phyloP scores from a whole-genome alignment of 2,329 filamentous ascomycete species.

The Trichoderma harzianum region DNA sequence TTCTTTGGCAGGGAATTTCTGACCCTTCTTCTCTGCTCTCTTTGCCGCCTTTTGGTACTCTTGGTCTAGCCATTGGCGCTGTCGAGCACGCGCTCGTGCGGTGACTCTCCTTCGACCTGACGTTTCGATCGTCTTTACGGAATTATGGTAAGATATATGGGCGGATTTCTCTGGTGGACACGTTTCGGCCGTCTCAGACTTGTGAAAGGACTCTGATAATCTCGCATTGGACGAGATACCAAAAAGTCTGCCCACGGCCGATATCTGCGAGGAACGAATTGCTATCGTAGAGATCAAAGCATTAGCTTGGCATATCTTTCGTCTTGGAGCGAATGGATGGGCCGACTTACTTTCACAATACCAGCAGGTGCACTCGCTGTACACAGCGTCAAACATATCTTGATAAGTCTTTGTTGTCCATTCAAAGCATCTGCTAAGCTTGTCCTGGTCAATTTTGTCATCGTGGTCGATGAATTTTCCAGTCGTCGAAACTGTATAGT shows the following conservation, averaged over 20 bases:
- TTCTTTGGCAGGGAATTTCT: conserved; percentile 45
- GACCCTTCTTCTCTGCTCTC: conserved; percentile 49
- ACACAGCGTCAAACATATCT: conserved; percentile 60
- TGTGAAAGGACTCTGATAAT: conserved; percentile 38
- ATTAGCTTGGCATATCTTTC: conserved; percentile 26
- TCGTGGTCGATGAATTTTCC: conserved; percentile 72
- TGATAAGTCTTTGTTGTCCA: conserved; percentile 72
- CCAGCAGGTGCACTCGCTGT: conserved; percentile 78
- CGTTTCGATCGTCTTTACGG: conserved; percentile 41
- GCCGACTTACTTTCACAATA: conserved; percentile 64
- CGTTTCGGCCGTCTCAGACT: conserved; percentile 45
- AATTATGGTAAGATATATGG: conserved; percentile 72
- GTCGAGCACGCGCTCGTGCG: conserved; percentile 19
- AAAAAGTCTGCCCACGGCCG: conserved; percentile 25
- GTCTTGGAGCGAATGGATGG: conserved; percentile 39
- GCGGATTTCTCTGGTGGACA: conserved; percentile 57
- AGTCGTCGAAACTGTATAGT: conserved; percentile 47
- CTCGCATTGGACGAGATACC: conserved; percentile 30
- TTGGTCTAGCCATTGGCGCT: conserved; percentile 42
- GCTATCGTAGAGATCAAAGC: not conserved
- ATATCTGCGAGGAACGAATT: conserved; percentile 17
- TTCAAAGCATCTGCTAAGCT: conserved; percentile 63
- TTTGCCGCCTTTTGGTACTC: conserved; percentile 55
- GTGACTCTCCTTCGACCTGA: conserved; percentile 14
- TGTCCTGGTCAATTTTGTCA: conserved; percentile 72